Evolutionary conservation across 176 grass and related monocot genomes (phyloP), one percentile per base, ranked within the genome.

Genomic region (Oryza glaberrima): DNA sequence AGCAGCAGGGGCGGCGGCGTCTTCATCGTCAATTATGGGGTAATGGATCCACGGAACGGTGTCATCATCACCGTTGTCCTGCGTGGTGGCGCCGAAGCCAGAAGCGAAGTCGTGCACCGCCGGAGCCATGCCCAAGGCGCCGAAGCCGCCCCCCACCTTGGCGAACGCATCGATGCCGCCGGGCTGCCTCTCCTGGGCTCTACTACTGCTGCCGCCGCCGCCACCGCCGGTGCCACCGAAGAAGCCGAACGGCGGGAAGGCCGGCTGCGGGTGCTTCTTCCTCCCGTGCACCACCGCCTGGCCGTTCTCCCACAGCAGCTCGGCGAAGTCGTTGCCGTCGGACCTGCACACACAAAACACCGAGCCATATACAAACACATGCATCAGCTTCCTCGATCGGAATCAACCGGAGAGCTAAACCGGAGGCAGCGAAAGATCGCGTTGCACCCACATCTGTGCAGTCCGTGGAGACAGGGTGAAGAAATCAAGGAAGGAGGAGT

Each of bases 281-380:
- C 67, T 20, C 4, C 88, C 73, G 58, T 90, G 88, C 34, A 82
- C 83, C 83, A 90, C 73, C 56, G 88, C 88, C 40, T 83, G 79
- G 20, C 88, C 88, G 60, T 90, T 90, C 88, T 90, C 88, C 88
- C 88, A 90, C 7, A 90, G 68, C 61, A 90, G 80, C 88, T 86
- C 88, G 46, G 38, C 80, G 16, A 90, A 86, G 25, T 90, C 88
- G 83, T 78, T 78, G 79, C 26, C 15, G 74, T 90, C 79, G 2
- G 83, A 86, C 88, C 88, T 90, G 38, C 74, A 56, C 32, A 4
- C 52, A 47, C n/a, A 35, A 3, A 17, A 12, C 45, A 47, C 49
- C 5, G 4, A 51, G 46, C 46, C 48, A 51, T 1, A 51, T 15
- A 51, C n/a, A 65, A 16, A 19, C 51, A 65, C 23, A 41, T 15